Evolutionary conservation across 106 monocot species (phyloP).

Genomic region (Dactylorhiza incarnata): DNA sequence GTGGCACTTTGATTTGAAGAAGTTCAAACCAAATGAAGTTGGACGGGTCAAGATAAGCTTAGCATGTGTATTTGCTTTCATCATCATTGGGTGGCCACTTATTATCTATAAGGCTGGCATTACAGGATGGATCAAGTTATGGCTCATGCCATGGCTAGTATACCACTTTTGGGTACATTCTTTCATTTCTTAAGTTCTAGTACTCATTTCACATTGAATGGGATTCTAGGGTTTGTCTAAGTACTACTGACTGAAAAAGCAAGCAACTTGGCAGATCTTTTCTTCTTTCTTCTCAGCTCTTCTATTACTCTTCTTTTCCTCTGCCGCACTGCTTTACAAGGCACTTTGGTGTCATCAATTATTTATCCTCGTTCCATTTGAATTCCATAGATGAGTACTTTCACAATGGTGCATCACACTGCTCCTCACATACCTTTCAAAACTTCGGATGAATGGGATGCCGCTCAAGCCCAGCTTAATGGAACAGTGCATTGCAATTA

Average conservation of each 20-base stretch:
- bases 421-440: slow-evolving; percentile 98
- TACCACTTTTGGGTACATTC: slow-evolving; percentile 92
- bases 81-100: slow-evolving; percentile 84
- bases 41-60: slow-evolving; percentile 88
- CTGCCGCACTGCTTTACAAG: background rate
- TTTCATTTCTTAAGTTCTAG: background rate
- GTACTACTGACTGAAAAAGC: no score
- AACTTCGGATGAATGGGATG: slow-evolving; percentile 78
- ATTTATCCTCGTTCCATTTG: slow-evolving; percentile 3
- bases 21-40: slow-evolving; percentile 84
- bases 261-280: background rate
- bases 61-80: slow-evolving; percentile 87
- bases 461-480: slow-evolving; percentile 76
- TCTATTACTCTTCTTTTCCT: background rate
- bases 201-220: background rate
- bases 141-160: slow-evolving; percentile 89
- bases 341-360: background rate
- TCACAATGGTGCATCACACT: slow-evolving; percentile 98
- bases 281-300: background rate
- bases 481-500: slow-evolving; percentile 93
- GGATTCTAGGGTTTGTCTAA: no score
- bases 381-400: slow-evolving; percentile 81
- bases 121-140: slow-evolving; percentile 90
- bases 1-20: slow-evolving; percentile 81
- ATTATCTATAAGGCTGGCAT: slow-evolving; percentile 69